Conservation (phyloP, 1,139 yeast genomes). For the Yamadazyma mexicana region DNA sequence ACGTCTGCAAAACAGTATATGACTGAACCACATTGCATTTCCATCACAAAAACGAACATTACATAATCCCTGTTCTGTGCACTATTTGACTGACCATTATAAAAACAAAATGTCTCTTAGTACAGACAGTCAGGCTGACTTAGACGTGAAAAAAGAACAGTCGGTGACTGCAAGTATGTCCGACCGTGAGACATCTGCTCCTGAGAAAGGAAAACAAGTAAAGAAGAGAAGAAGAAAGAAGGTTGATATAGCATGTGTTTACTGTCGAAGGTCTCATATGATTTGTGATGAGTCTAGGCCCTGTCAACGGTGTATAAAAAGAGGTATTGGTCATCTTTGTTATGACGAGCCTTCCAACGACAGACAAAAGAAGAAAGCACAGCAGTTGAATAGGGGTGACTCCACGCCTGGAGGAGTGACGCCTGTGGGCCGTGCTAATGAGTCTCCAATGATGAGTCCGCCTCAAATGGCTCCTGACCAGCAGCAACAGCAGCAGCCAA, state of each 20-base stretch:
- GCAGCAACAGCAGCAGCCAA: too few relatives aligned
- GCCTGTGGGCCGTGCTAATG: too few relatives aligned
- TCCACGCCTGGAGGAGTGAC: conserved; percentile 5
- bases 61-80: too few relatives aligned
- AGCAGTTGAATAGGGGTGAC: conserved; percentile 20
- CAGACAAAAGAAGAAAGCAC: conserved; percentile 44
- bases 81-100: too few relatives aligned
- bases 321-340: conserved; percentile 88
- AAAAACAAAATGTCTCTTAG: background rate
- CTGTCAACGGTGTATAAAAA: conserved; percentile 80
- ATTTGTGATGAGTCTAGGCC: conserved; percentile 88
- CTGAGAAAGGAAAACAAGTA: conserved; percentile 8
- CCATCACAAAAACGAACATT: too few relatives aligned
- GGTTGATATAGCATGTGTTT: conserved; percentile 78
- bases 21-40: too few relatives aligned
- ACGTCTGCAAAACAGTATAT: too few relatives aligned
- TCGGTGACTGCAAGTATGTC: background rate
- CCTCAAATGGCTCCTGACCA: background rate
- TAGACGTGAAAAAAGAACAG: conserved; percentile 5
- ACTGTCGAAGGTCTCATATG: conserved; percentile 93
- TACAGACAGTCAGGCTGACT: background rate
- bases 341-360: conserved; percentile 68
- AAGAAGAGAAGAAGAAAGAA: conserved; percentile 49
- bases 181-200: conserved; percentile 7
- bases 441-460: background rate